Evolutionary conservation across 805 yeast species (phyloP).

Genomic region (Jamesozyma rosinii): DNA sequence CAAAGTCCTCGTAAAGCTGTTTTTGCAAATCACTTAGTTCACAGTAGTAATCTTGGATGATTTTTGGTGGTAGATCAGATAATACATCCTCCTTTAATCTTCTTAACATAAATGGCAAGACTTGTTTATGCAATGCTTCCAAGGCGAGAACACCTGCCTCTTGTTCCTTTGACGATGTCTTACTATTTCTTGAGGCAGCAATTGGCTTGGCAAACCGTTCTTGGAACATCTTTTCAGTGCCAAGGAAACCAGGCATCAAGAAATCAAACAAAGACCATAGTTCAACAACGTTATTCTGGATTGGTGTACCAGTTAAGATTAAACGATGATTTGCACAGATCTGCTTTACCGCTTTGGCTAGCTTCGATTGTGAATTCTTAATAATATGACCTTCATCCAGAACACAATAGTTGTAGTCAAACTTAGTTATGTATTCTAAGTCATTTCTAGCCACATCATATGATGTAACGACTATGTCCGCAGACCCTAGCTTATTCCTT

Average conservation of each 20-base stretch:
- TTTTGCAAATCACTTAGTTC: conserved; percentile 87
- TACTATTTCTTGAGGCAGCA: conserved; percentile 83
- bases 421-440: conserved; percentile 47
- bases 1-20: conserved; percentile 80
- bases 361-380: conserved; percentile 80
- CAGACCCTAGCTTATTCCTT: conserved; percentile 40
- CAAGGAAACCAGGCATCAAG: conserved; percentile 96
- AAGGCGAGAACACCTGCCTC: conserved; percentile 94
- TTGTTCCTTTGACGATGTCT: conserved; percentile 84
- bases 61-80: conserved; percentile 94
- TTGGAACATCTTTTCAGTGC: conserved; percentile 87
- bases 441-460: conserved; percentile 96
- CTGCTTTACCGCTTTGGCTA: conserved; percentile 79
- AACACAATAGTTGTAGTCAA: conserved; percentile 86
- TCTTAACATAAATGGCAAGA: conserved; percentile 89
- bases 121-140: conserved; percentile 94
- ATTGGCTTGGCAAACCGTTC: conserved; percentile 97
- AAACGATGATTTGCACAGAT: conserved; percentile 81
- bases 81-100: conserved; percentile 93
- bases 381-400: conserved; percentile 97
- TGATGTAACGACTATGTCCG: conserved; percentile 88
- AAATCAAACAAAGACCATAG: conserved; percentile 96
- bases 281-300: conserved; percentile 92
- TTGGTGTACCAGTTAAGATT: conserved; percentile 93
- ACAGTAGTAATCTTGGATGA: conserved; percentile 96